Evolutionary conservation across 176 grass and related monocot species (phyloP).

Genomic region (Triticum urartu): DNA sequence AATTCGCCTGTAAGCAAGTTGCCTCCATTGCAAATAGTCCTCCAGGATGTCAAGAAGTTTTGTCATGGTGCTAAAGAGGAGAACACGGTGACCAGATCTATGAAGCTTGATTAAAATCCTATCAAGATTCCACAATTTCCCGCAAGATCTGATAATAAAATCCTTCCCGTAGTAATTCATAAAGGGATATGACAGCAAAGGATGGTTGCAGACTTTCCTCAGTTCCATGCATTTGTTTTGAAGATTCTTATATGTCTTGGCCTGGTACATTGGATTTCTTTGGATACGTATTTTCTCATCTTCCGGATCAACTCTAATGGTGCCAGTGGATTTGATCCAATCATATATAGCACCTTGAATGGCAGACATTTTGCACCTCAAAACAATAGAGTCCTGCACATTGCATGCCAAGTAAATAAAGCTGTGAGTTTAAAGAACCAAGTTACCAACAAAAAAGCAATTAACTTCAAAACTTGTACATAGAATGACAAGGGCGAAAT

Average conservation of each 20-base stretch:
- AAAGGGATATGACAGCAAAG: slow-evolving; percentile 84
- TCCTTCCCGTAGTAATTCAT: slow-evolving; percentile 72
- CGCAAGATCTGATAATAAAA: slow-evolving; percentile 92
- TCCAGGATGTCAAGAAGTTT: slow-evolving; percentile 98
- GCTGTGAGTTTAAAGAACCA: neutral
- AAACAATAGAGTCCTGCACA: slow-evolving; percentile 83
- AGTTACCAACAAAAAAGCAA: neutral
- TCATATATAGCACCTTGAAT: slow-evolving; percentile 94
- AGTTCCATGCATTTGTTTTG: slow-evolving; percentile 99
- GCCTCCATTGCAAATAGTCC: slow-evolving; percentile 93
- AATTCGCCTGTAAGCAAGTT: slow-evolving; percentile 85
- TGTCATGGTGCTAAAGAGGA: slow-evolving; percentile 99
- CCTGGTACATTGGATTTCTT: slow-evolving; percentile 88
- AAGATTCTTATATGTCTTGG: slow-evolving; percentile 85
- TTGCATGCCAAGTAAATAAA: slow-evolving; percentile 26
- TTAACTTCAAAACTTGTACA: neutral
- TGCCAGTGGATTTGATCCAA: slow-evolving; percentile 99
- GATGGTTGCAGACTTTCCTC: slow-evolving; percentile 99
- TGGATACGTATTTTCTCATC: slow-evolving; percentile 69
- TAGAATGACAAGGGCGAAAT: slow-evolving; percentile 16
- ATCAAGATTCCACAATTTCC: slow-evolving; percentile 99
- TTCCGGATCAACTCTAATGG: slow-evolving; percentile 99
- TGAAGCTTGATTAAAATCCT: slow-evolving; percentile 96
- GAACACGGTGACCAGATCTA: slow-evolving; percentile 84
- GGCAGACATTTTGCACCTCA: slow-evolving; percentile 98